Evolutionary conservation across 805 yeast species (phyloP).

Genomic region (Grigorovia yakushimaensis): DNA sequence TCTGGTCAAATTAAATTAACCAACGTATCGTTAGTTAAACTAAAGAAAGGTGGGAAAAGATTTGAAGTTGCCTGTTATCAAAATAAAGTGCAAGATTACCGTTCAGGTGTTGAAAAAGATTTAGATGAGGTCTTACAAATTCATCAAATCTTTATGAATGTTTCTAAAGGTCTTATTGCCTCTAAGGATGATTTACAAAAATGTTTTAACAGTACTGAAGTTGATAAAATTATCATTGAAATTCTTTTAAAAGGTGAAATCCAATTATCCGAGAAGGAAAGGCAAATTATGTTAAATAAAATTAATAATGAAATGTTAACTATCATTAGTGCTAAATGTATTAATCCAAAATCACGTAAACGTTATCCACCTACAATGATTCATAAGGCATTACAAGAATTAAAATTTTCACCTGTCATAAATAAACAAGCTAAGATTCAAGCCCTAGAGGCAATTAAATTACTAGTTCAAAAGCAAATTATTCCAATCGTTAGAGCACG

Average conservation of each 20-base stretch:
- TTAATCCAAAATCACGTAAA: slow-evolving; percentile 80
- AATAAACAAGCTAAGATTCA: slow-evolving; percentile 73
- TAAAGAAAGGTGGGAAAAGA: slow-evolving; percentile 84
- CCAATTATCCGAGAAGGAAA: slow-evolving; percentile 87
- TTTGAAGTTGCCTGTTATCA: slow-evolving; percentile 96
- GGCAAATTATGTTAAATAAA: slow-evolving; percentile 64
- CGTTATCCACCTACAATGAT: slow-evolving; percentile 94
- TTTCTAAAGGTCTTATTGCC: slow-evolving; percentile 90
- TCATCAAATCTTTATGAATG: slow-evolving; percentile 88
- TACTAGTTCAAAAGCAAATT: slow-evolving; percentile 65
- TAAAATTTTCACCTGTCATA: slow-evolving; percentile 70
- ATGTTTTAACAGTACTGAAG: slow-evolving; percentile 67
- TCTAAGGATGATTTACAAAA: slow-evolving; percentile 70
- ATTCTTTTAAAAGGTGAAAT: slow-evolving; percentile 87
- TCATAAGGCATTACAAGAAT: slow-evolving; percentile 68
- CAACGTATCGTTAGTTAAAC: slow-evolving; percentile 84
- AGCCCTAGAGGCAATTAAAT: slow-evolving; percentile 83
- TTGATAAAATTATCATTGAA: slow-evolving; percentile 65
- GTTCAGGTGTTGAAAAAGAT: slow-evolving; percentile 64
- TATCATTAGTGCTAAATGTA: slow-evolving; percentile 79
- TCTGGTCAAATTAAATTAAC: slow-evolving; percentile 81
- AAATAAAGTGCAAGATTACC: slow-evolving; percentile 93
- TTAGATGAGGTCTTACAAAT: slow-evolving; percentile 92
- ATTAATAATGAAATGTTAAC: slow-evolving; percentile 74
- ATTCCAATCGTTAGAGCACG: slow-evolving; percentile 91